Percentiles rank a stretch among this genome's conserved stretches.
Evolutionary conservation across 2,329 filamentous ascomycete species (phyloP).

Genomic region (Cladophialophora yegresii): DNA sequence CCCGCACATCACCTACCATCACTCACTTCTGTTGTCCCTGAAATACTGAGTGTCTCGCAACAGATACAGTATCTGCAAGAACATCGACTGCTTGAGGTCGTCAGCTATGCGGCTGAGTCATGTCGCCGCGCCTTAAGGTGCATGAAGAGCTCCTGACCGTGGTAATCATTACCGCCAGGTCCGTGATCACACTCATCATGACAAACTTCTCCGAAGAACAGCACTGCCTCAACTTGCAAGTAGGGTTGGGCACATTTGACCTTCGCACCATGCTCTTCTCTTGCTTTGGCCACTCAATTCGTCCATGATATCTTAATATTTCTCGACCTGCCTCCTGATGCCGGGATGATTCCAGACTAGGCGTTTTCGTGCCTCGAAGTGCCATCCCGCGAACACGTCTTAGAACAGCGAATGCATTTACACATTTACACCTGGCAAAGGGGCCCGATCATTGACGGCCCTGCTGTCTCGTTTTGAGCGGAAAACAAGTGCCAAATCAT

Average conservation of each 20-base stretch:
- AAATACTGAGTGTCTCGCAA: not conserved
- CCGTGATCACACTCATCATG: slow-evolving; percentile 10
- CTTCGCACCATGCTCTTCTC: not conserved
- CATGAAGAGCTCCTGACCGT: not conserved
- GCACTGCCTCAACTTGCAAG: not conserved
- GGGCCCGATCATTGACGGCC: not conserved
- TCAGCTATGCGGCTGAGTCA: slow-evolving; percentile 8
- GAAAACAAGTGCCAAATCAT: not conserved
- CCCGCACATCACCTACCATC: not conserved
- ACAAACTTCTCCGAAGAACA: not conserved
- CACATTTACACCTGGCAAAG: not conserved
- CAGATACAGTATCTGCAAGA: not conserved
- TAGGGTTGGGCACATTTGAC: not conserved
- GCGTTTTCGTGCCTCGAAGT: not conserved
- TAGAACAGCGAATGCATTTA: not conserved
- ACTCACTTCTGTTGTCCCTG: not conserved
- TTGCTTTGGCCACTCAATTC: not conserved
- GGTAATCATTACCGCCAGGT: slow-evolving; percentile 1
- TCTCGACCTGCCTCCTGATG: not conserved
- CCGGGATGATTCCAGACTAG: not conserved
- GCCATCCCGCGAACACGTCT: not conserved
- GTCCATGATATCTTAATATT: not conserved
- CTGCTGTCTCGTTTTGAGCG: not conserved
- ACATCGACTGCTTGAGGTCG: not conserved
- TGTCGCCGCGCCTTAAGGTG: not conserved